These are phyloP conservation scores for Aspergillus cejpii DNA, from an alignment of 2,329 filamentous ascomycete species.

Conservation along the genomic window DNA sequence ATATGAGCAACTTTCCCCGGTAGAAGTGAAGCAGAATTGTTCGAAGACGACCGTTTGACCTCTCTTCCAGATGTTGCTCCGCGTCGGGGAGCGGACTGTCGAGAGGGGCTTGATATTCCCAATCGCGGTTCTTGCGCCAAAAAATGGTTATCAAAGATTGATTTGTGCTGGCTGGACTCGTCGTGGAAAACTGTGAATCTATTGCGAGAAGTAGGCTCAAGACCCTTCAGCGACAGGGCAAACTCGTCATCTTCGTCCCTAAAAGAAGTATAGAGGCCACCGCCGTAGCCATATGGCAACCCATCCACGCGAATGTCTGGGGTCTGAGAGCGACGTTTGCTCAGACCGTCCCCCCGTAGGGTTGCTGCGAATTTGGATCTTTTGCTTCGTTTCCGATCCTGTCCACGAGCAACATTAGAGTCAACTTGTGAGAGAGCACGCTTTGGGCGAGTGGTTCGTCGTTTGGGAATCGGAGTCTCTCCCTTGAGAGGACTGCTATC, in stretches of 20 bases:
- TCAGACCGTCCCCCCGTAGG: conserved; percentile 9
- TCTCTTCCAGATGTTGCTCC: conserved; percentile 6
- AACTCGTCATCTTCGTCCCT: conserved; percentile 30
- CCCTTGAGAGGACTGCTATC: conserved; percentile 43
- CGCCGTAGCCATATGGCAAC: conserved; percentile 15
- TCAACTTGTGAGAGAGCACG: conserved; percentile 29
- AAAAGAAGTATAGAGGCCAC: conserved; percentile 16
- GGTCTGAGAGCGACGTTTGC: conserved; percentile 15
- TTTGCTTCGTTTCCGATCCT: conserved; percentile 24
- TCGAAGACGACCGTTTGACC: conserved; percentile 14
- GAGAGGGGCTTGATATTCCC: conserved; percentile 16
- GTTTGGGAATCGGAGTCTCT: conserved; percentile 40
- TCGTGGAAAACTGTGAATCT: conserved; percentile 38
- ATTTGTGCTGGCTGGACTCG: conserved; percentile 10
- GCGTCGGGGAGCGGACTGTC: conserved; percentile 18
- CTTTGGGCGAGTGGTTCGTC: conserved; percentile 27
- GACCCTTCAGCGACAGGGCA: conserved; percentile 26
- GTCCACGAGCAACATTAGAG: conserved; percentile 27
- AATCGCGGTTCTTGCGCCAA: conserved; percentile 2
- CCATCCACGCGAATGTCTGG: conserved; percentile 17
- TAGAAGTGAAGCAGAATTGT: conserved; percentile 9
- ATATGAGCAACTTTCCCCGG: conserved; percentile 9
- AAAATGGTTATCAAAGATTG: conserved; percentile 9
- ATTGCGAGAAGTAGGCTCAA: conserved; percentile 24
- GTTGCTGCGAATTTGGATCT: conserved; percentile 9